These are phyloP conservation scores for Pichia phayaonensis DNA, from an alignment of 805 yeast species.

Conservation along the genomic window DNA sequence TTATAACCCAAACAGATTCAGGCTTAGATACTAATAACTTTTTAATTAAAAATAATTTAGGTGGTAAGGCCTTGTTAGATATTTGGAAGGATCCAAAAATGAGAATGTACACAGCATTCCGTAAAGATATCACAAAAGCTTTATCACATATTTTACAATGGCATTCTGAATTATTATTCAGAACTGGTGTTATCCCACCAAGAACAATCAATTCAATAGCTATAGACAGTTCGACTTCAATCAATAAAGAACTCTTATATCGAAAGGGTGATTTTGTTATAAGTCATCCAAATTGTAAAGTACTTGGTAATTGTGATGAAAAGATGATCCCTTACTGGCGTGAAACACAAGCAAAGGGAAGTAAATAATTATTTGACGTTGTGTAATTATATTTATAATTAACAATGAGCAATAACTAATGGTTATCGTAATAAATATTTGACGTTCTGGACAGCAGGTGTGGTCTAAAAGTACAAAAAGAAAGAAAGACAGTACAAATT, in stretches of 20 bases:
- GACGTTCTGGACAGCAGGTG: no score
- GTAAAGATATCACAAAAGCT: slow-evolving; percentile 54
- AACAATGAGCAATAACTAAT: no score
- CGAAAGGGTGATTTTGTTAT: slow-evolving; percentile 62
- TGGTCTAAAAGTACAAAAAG: not conserved
- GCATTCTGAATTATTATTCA: slow-evolving; percentile 79
- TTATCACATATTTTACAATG: slow-evolving; percentile 86
- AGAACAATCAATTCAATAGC: slow-evolving; percentile 3
- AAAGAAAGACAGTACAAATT: not conserved
- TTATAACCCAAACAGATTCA: slow-evolving; percentile 61
- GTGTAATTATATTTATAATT: not conserved
- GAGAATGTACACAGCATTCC: slow-evolving; percentile 58
- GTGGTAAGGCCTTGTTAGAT: slow-evolving; percentile 66
- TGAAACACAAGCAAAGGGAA: not conserved
- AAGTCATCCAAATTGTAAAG: slow-evolving; percentile 50
- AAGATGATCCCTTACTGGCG: not conserved
- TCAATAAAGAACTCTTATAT: slow-evolving; percentile 37
- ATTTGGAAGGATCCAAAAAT: slow-evolving; percentile 70
- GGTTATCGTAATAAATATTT: no score
- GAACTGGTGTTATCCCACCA: slow-evolving; percentile 60
- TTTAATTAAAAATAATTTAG: slow-evolving; percentile 56
- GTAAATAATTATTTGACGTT: not conserved
- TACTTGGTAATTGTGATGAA: slow-evolving; percentile 43
- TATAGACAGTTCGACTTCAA: not conserved
- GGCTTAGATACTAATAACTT: slow-evolving; percentile 66